Percentiles rank a stretch among this genome's conserved stretches.
Conservation (phyloP, 78 protist genomes). For the Monosiga brevicollis region DNA sequence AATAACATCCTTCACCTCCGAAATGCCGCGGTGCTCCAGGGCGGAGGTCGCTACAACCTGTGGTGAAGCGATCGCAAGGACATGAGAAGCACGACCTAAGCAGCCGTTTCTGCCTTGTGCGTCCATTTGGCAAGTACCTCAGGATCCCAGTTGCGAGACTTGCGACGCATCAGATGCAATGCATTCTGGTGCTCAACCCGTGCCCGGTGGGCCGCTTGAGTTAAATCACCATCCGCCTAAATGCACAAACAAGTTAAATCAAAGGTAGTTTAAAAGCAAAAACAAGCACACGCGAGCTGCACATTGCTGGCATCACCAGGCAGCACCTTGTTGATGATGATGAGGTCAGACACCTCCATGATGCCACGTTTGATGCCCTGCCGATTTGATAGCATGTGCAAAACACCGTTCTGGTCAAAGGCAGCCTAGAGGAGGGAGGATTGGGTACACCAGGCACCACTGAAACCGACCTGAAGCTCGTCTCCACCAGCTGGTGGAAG, state of each 20-base stretch:
- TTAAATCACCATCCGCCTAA: constrained; percentile 71
- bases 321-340: constrained; percentile 72
- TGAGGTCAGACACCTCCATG: constrained; percentile 78
- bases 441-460: not conserved
- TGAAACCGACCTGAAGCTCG: constrained; percentile 79
- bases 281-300: not conserved
- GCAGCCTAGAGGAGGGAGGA: too few species aligned
- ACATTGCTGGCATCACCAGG: not conserved
- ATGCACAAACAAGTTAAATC: not conserved
- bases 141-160: constrained; percentile 29
- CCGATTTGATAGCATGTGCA: too few species aligned
- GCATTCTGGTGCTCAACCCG: constrained; percentile 47
- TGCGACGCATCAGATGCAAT: constrained; percentile 42
- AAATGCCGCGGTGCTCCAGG: too few species aligned
- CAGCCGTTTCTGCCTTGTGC: not conserved
- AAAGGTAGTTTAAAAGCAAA: not conserved
- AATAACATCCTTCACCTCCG: too few species aligned
- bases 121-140: not conserved
- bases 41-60: too few species aligned
- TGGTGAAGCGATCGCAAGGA: not conserved
- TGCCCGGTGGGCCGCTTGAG: constrained; percentile 44
- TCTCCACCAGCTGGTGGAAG: constrained; percentile 94
- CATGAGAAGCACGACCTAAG: not conserved
- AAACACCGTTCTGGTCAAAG: too few species aligned
- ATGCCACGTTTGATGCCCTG: constrained; percentile 90